Base-by-base conservation (phyloP, 148 eudicot genomes). In the Hydrangea macrophylla region DNA sequence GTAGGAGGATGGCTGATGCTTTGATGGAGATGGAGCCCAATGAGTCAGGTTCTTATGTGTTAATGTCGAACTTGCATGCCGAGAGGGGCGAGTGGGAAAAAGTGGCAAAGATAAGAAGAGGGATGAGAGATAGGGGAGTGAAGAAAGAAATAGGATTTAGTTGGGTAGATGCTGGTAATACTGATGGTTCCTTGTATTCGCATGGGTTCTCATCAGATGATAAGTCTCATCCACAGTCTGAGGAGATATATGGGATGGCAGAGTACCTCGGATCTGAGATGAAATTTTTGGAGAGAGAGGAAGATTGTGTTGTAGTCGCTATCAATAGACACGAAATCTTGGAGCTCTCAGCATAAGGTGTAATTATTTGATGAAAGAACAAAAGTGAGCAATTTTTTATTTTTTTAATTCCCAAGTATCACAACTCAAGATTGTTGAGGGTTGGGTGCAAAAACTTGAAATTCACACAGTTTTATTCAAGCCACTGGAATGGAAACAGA, bases 111-210 rank as follows among this genome's bases (percentile, higher is more conserved):
- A 76, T 90, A 62, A 80, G 96, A 71, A 82, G 71, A 68, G 70
- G 71, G 68, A 94, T 94, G 98, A 85, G 97, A 62, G 82, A 90
- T 0, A 79, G 64, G 31, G 79, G 87, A 59, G 92, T 94, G 45
- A 85, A 60, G 67, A 94, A 94, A 74, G 96, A 85, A 63, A 77
- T 90, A 2, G 98, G 97, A n/a, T 85, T 88, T 58, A 94, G 98
- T 75, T 90, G 98, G 98, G 96, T 80, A 33, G 96, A 93, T 76
- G 88, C 79, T 1, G 88, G 87, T 33, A 60, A 36, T 66, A 62
- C 31, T 72, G 70, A 70, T 48, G 84, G 79, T 26, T 85, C 86
- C 15, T 70, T 82, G 70, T 61, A 57, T 51, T 74, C 81, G 76
- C 90, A 86, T 42, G 88, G 86, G 23, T 90, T 90, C 64, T 90